Base-by-base conservation (phyloP, 805 yeast genomes). In the Pichia rugopelliculosa region DNA sequence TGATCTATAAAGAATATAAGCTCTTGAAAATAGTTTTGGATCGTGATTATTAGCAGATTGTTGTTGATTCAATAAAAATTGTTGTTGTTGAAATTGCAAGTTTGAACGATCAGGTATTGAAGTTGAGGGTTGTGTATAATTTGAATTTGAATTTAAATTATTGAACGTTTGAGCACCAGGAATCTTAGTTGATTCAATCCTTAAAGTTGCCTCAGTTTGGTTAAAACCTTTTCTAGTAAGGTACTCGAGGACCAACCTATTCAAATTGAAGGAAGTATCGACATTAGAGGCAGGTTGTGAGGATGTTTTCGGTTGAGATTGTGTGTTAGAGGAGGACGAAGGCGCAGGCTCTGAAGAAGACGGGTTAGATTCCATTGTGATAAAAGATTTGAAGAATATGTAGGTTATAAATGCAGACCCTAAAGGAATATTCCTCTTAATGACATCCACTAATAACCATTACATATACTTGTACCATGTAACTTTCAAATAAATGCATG, bases 141-240 rank as follows among this genome's bases (percentile, higher is more conserved):
- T 52, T 1, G 72, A 70, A 56, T 65, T 74, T 4, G 74, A 64
- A 1, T 85, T 75, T 12, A 66, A 69, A 15, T 79, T 70, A 1
- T 80, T 72, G 2, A 67, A 68, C 12, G 81, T 69, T 7, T 77
- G 75, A 1, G 76, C 70, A 7, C 68, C 68, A 1, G 80, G 75
- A 7, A 75, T 74, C 50, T 84, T 80, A 0, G 87, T 74, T 53
- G 84, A 77, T 63, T 93, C 99, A 52, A 89, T 79, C 52, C 99
- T 77, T 43, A 93, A 74, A 83, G 90, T 87, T 3, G 96, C 89
- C 64, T 93, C 99, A 0, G 99, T 91, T 56, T 84, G 80, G 56
- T 86, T 90, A 60, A 88, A 93, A 3, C 99, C 99, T 64, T 90
- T 89, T 59, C 93, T 91, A 63, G 82, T 85, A 55, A 93, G 74